phyloP scores from a whole-genome alignment of 768 basidiomycete genomes.

The Glaciozyma antarctica region DNA sequence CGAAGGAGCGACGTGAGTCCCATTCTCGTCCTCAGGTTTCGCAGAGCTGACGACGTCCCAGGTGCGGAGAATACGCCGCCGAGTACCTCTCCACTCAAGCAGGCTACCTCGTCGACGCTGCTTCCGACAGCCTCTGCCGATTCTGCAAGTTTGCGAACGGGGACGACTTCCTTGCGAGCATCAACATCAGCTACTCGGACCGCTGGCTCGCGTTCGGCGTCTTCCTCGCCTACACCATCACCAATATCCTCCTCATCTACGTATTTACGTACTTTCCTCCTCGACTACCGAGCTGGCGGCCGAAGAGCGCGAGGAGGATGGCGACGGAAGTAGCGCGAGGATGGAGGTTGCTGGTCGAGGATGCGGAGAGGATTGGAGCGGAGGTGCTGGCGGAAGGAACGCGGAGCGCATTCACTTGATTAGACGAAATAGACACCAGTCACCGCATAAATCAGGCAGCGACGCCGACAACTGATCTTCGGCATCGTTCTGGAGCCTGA shows the following conservation, averaged over 20 bases:
- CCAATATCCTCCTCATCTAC: slow-evolving; percentile 23
- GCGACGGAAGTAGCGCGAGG: not conserved
- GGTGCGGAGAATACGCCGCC: slow-evolving; percentile 49
- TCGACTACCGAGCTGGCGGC: not conserved
- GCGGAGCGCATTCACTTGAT: slow-evolving; percentile 10
- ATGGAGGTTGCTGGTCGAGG: not conserved
- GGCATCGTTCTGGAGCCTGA: too few relatives aligned
- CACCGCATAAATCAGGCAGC: not conserved
- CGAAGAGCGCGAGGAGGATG: too few relatives aligned
- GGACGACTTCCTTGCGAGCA: slow-evolving; percentile 24
- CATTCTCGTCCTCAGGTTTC: not conserved
- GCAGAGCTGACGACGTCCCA: slow-evolving; percentile 21
- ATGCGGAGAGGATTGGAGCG: not conserved
- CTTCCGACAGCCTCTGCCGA: slow-evolving; percentile 2
- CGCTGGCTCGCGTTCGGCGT: slow-evolving; percentile 15
- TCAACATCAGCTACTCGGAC: slow-evolving; percentile 20
- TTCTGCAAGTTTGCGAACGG: slow-evolving; percentile 25
- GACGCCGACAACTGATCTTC: too few relatives aligned
- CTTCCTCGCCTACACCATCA: slow-evolving; percentile 18
- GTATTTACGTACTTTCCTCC: slow-evolving; percentile 21
- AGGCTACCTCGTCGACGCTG: slow-evolving; percentile 46
- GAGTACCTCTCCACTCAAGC: slow-evolving; percentile 48
- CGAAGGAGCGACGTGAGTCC: slow-evolving; percentile 45
- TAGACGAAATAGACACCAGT: not conserved
- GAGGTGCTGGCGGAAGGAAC: not conserved